Base-by-base conservation (phyloP, 78 protist genomes). In the Cavenderia fasciculata region DNA sequence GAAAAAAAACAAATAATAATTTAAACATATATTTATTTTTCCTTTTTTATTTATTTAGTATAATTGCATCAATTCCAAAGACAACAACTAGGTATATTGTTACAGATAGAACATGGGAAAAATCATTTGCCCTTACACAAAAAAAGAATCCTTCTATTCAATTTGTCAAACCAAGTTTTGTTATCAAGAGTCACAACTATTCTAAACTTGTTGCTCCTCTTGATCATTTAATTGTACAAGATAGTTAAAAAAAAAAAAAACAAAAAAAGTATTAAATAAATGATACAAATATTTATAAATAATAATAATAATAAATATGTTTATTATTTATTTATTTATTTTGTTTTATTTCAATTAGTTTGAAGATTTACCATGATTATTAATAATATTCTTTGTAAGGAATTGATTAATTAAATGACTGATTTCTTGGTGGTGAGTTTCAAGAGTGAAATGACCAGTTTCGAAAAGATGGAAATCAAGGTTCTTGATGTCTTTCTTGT, bases 21-120 rank as follows among this genome's bases (percentile, higher is more conserved):
- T 10, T 11, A 44, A 44, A 44, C 49, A 44, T 44, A 11, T 44
- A 11, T 21, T 21, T 52, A 52, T 12, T 52, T 52, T 19, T 52
- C 10, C 21, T 52, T 52, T n/a, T n/a, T n/a, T n/a, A n/a, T 21
- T 12, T 52, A 12, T 52, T 52, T 52, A 52, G 59, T 44, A 25
- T 16, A 2, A 18, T 75, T 21, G 19, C 46, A 12, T 19, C 59
- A 19, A 23, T 25, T 0, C 74, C 76, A 40, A 79, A 40, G 18
- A 54, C 18, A 1, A 23, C 5, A 10, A 79, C 88, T 0, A 79
- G 66, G 25, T 79, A 52, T 11, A 79, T 79, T 54, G 52, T 79
- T 5, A 79, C 88, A 0, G 88, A 79, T 79, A 79, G 52, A 41
- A 25, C 46, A 18, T 79, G 88, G 88, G 88, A 79, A 41, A 52